Percentiles rank a stretch among this genome's conserved stretches.
These are phyloP conservation scores for Nicotiana otophora DNA, from an alignment of 257 asterid species.

Conservation along the genomic window DNA sequence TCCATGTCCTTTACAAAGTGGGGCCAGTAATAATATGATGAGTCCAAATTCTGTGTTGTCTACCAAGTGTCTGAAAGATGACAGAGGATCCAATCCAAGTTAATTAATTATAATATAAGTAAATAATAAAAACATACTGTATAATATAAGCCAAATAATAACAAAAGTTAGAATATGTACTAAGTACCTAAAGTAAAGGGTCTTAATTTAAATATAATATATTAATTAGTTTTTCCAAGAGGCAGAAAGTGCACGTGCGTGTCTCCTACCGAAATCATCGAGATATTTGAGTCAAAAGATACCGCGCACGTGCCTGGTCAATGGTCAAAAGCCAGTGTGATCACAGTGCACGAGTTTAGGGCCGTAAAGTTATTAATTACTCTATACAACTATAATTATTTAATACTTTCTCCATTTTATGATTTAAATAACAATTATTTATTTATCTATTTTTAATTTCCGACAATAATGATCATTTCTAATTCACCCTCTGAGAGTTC, in stretches of 20 bases:
- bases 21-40: background rate
- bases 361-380: conserved; percentile 3
- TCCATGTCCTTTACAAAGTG: background rate
- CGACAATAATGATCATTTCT: background rate
- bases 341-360: conserved; percentile 51
- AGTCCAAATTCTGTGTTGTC: conserved; percentile 4
- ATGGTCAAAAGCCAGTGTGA: conserved; percentile 48
- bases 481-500: too few relatives aligned
- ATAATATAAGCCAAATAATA: background rate
- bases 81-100: conserved; percentile 18
- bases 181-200: background rate
- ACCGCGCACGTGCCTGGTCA: conserved; percentile 74
- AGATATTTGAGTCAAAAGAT: conserved; percentile 65
- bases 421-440: background rate
- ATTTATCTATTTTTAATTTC: background rate
- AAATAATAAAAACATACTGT: background rate
- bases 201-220: background rate
- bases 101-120: background rate
- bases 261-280: conserved; percentile 39
- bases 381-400: background rate
- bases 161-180: conserved; percentile 2
- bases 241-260: conserved; percentile 36
- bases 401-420: background rate
- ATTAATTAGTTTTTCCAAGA: background rate
- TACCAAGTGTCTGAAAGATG: background rate